Evolutionary conservation across 2,329 filamentous ascomycete genomes (phyloP).

Genomic region (Calonectria pauciramosa): DNA sequence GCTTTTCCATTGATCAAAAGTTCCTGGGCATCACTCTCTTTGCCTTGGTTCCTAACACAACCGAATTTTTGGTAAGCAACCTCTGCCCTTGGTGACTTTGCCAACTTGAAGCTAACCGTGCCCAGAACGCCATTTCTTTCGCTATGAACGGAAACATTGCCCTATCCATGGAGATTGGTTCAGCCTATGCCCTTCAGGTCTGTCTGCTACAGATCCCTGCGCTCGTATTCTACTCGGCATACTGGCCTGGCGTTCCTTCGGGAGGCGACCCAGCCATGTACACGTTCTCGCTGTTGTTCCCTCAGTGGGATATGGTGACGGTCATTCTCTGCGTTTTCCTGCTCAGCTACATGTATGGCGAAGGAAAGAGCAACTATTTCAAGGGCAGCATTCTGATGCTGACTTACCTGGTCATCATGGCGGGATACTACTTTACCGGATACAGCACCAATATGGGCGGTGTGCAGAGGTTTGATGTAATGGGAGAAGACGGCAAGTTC

Average conservation of each 20-base stretch:
- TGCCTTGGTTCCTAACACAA: conserved; percentile 96
- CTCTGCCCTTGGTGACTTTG: not conserved
- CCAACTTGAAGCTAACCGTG: conserved; percentile 29
- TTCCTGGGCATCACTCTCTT: conserved; percentile 98
- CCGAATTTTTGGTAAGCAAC: conserved; percentile 87
- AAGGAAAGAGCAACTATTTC: conserved; percentile 99
- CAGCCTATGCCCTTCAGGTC: conserved; percentile 95
- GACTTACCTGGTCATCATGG: conserved; percentile 91
- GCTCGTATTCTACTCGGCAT: conserved; percentile 89
- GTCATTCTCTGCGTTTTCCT: conserved; percentile 97
- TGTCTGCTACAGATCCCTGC: conserved; percentile 95
- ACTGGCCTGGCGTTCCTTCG: conserved; percentile 67
- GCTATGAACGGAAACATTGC: conserved; percentile 99
- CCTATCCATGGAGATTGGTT: conserved; percentile 98
- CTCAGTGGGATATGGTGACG: conserved; percentile 99
- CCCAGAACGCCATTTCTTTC: conserved; percentile 95
- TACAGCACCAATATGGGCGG: conserved; percentile 62
- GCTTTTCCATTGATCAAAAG: conserved; percentile 94
- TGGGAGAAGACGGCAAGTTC: conserved; percentile 64
- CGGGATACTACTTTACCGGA: conserved; percentile 90
- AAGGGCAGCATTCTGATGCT: conserved; percentile 96
- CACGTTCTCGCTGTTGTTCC: conserved; percentile 91
- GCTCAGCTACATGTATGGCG: conserved; percentile 96
- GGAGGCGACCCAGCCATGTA: conserved; percentile 63
- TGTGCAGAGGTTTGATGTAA: conserved; percentile 66